Conservation (phyloP, 805 yeast species). For the Candida chilensis region DNA sequence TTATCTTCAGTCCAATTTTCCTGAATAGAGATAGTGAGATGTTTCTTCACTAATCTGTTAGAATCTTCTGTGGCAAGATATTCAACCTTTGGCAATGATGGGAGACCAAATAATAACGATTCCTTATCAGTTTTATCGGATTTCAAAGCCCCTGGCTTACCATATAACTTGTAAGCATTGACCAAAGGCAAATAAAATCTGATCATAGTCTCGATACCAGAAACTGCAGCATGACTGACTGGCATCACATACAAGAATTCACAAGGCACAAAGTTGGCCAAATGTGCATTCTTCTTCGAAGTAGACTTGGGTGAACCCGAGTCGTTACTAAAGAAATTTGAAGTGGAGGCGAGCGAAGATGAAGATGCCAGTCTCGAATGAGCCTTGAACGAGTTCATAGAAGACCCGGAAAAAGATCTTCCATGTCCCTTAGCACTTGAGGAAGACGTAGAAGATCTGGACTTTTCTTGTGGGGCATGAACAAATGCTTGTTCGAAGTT, state of each 20-base stretch:
- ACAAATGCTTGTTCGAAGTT: constrained; percentile 20
- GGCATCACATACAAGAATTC: constrained; percentile 81
- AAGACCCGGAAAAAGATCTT: too few species aligned
- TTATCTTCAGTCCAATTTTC: too few species aligned
- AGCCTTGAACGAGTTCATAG: too few species aligned
- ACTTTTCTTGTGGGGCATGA: constrained; percentile 4
- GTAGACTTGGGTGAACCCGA: too few species aligned
- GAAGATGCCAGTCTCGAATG: too few species aligned
- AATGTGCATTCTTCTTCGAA: too few species aligned
- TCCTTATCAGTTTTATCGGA: constrained; percentile 62
- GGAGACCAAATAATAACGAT: constrained; percentile 67
- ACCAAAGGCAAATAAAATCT: constrained; percentile 60
- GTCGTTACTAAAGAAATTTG: too few species aligned
- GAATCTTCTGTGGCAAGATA: too few species aligned
- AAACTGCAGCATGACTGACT: constrained; percentile 61
- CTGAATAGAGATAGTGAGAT: too few species aligned
- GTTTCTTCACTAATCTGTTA: too few species aligned
- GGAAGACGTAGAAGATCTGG: constrained; percentile 12
- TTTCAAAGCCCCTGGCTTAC: constrained; percentile 64
- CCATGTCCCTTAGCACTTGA: constrained; percentile 8
- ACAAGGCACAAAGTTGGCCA: too few species aligned
- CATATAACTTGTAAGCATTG: constrained; percentile 65
- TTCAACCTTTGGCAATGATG: constrained; percentile 62
- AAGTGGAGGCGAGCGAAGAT: too few species aligned
- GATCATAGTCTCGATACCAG: constrained; percentile 64